phyloP scores from a whole-genome alignment of 108 stramenopile genomes.

The Schizochytrium sp. region DNA sequence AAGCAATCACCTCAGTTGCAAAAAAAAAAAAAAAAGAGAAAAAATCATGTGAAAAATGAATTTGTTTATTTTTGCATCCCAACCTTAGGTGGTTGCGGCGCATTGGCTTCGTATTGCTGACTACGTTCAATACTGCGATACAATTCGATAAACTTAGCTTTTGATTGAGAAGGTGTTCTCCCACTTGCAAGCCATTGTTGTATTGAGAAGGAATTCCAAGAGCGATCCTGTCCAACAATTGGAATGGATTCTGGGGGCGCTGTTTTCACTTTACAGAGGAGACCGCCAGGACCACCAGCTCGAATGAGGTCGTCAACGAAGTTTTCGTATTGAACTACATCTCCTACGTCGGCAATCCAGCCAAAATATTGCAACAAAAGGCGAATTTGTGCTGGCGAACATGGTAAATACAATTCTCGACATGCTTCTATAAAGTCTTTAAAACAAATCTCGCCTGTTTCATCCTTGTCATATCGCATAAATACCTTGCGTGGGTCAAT shows the following conservation, averaged over 20 bases:
- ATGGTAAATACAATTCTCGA: constrained; percentile 25
- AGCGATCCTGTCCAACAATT: not conserved
- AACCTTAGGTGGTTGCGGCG: not conserved
- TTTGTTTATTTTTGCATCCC: too few relatives aligned
- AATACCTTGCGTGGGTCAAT: not conserved
- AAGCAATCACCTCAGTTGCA: too few relatives aligned
- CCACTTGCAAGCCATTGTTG: constrained; percentile 39
- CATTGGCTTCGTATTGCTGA: not conserved
- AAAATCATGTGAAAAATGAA: too few relatives aligned
- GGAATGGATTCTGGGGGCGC: not conserved
- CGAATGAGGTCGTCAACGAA: constrained; percentile 30
- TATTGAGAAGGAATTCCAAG: not conserved
- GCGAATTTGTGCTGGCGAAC: not conserved
- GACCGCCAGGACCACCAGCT: constrained; percentile 40
- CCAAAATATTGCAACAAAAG: too few relatives aligned
- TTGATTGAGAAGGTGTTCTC: not conserved
- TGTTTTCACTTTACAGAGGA: not conserved
- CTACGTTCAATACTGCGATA: not conserved
- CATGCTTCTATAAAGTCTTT: constrained; percentile 49
- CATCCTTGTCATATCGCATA: not conserved
- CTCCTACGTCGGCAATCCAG: too few relatives aligned
- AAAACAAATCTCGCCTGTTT: not conserved
- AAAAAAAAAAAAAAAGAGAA: too few relatives aligned
- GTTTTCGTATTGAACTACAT: not conserved
- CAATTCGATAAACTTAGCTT: constrained; percentile 11